A percentile compares a stretch with the other conserved stretches of the same genome.
Evolutionary conservation across 2,329 filamentous ascomycete species (phyloP).

Genomic region (Purpureocillium lavendulum): DNA sequence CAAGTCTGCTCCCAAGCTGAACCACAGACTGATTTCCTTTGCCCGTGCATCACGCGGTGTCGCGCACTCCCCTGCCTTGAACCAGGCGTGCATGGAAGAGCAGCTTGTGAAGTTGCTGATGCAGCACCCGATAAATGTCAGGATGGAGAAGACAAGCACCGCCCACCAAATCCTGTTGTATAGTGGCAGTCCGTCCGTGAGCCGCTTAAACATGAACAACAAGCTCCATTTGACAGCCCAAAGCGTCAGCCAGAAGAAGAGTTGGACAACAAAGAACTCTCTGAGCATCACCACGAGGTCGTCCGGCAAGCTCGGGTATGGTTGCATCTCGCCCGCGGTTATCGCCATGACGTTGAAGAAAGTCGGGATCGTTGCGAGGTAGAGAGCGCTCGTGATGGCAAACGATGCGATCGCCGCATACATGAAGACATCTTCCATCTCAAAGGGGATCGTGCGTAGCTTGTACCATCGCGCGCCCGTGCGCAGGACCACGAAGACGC

Average conservation of each 20-base stretch:
- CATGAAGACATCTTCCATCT: constrained; percentile 12
- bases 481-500: constrained; percentile 8
- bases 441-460: constrained; percentile 5
- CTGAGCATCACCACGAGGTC: constrained; percentile 10
- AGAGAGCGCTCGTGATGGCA: constrained; percentile 9
- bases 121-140: constrained; percentile 11
- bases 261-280: constrained; percentile 12
- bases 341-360: constrained; percentile 10
- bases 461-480: constrained; percentile 10
- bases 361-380: constrained; percentile 9
- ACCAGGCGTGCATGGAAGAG: constrained; percentile 12
- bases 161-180: constrained; percentile 11
- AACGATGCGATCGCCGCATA: constrained; percentile 8
- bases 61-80: constrained; percentile 9
- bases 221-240: constrained; percentile 14
- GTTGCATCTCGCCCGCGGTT: constrained; percentile 1
- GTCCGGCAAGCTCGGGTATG: constrained; percentile 3
- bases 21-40: constrained; percentile 12
- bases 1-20: constrained; percentile 10
- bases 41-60: constrained; percentile 8
- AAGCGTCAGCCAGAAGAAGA: constrained; percentile 13
- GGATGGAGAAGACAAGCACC: constrained; percentile 9
- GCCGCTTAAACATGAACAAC: constrained; percentile 11
- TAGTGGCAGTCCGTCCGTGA: constrained; percentile 8
- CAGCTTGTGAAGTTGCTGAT: constrained; percentile 14